phyloP scores from a whole-genome alignment of 2,329 filamentous ascomycete genomes.

The Aureobasidium namibiae region DNA sequence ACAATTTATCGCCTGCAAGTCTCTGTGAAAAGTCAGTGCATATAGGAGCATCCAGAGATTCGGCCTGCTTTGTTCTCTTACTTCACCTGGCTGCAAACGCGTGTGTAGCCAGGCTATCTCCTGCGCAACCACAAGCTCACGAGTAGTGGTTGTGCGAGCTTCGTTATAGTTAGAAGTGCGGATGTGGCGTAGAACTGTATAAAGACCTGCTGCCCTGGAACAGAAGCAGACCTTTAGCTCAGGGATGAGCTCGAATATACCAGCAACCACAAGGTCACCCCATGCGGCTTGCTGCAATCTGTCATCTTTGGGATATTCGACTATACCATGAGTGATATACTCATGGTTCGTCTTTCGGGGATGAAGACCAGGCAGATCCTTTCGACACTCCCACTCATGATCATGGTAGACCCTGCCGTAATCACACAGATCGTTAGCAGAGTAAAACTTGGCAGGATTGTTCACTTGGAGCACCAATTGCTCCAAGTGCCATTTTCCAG shows the following conservation, averaged over 20 bases:
- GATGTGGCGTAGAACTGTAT: not conserved
- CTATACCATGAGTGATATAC: not conserved
- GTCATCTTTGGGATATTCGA: not conserved
- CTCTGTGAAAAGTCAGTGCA: not conserved
- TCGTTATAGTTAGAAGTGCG: not conserved
- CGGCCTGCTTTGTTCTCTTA: not conserved
- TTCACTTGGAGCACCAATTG: not conserved
- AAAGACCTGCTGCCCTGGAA: not conserved
- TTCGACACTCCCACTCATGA: not conserved
- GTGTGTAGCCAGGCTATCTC: not conserved
- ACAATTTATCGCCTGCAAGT: not conserved
- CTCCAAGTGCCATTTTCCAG: not conserved
- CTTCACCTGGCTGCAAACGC: not conserved
- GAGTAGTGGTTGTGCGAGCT: not conserved
- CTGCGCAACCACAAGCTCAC: not conserved
- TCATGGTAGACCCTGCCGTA: not conserved
- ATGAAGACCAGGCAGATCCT: not conserved
- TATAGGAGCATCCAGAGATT: not conserved
- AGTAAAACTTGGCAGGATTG: not conserved
- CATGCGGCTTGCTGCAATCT: not conserved
- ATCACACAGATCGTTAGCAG: not conserved
- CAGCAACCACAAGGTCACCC: not conserved
- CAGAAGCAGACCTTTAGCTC: not conserved
- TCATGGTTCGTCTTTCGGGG: conserved; percentile 2
- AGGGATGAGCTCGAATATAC: not conserved